Evolutionary conservation across 2,329 filamentous ascomycete species (phyloP).

Genomic region (Fusarium sp.): DNA sequence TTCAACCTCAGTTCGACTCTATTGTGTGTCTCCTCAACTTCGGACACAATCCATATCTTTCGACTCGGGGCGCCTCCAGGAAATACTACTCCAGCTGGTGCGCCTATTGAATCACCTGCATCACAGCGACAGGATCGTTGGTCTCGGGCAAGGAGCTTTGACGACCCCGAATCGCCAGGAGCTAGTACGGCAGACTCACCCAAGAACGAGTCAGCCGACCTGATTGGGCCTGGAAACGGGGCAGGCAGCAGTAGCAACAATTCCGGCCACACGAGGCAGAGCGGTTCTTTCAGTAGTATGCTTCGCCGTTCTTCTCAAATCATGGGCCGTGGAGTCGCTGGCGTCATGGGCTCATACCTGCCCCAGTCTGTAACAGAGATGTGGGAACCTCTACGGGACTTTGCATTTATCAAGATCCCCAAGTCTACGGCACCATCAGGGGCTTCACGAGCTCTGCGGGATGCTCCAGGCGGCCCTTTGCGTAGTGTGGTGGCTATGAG

Average conservation of each 20-base stretch:
- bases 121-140: slow-evolving; percentile 66
- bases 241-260: slow-evolving; percentile 45
- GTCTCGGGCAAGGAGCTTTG: slow-evolving; percentile 67
- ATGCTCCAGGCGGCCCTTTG: slow-evolving; percentile 66
- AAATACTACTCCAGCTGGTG: slow-evolving; percentile 54
- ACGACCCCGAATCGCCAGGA: slow-evolving; percentile 58
- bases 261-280: slow-evolving; percentile 62
- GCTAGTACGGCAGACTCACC: slow-evolving; percentile 68
- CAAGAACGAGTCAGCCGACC: slow-evolving; percentile 63
- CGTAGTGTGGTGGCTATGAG: slow-evolving; percentile 98
- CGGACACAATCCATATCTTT: slow-evolving; percentile 97
- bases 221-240: slow-evolving; percentile 48
- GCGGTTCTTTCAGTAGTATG: slow-evolving; percentile 90
- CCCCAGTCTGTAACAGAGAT: slow-evolving; percentile 96
- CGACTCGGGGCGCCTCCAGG: slow-evolving; percentile 73
- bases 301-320: slow-evolving; percentile 95
- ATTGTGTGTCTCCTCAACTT: slow-evolving; percentile 94
- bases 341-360: slow-evolving; percentile 91
- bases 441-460: slow-evolving; percentile 48
- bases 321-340: slow-evolving; percentile 89
- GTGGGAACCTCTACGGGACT: slow-evolving; percentile 96
- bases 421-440: slow-evolving; percentile 60
- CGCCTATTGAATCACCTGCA: slow-evolving; percentile 57
- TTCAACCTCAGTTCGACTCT: slow-evolving; percentile 96
- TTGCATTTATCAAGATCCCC: slow-evolving; percentile 95